Percentiles rank a stretch among this genome's conserved stretches.
These are phyloP conservation scores for Aspergillus fructus DNA, from an alignment of 2,329 filamentous ascomycete species.

Conservation along the genomic window DNA sequence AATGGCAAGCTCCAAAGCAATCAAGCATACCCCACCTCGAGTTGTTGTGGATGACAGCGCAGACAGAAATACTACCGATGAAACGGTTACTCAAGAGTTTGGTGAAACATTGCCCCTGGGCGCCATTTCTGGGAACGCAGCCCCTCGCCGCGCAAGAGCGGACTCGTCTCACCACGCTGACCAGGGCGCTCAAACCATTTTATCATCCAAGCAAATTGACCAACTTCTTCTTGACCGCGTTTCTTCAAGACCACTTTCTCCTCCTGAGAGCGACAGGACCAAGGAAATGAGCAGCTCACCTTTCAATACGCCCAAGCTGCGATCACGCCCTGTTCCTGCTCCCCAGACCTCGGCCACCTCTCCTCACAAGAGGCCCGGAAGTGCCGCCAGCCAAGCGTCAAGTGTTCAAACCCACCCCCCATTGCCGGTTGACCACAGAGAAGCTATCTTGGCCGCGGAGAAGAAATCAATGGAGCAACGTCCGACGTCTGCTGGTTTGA, in stretches of 20 bases:
- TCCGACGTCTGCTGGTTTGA: conserved; percentile 49
- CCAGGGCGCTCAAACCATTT: conserved; percentile 75
- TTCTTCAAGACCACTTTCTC: conserved; percentile 31
- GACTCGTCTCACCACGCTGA: conserved; percentile 56
- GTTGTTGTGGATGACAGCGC: conserved; percentile 66
- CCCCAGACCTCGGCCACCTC: conserved; percentile 33
- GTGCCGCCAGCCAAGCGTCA: conserved; percentile 65
- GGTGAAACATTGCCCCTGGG: conserved; percentile 54
- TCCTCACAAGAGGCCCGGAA: conserved; percentile 62
- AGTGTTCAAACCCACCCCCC: conserved; percentile 62
- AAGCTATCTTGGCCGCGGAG: conserved; percentile 76
- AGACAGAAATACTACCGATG: conserved; percentile 51
- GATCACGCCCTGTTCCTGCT: conserved; percentile 28
- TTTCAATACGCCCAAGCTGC: conserved; percentile 38
- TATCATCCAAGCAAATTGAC: conserved; percentile 82
- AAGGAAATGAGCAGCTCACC: conserved; percentile 33
- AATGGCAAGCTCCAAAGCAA: conserved; percentile 18
- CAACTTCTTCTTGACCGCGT: conserved; percentile 64
- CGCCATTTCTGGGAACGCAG: conserved; percentile 62
- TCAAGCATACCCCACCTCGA: conserved; percentile 39
- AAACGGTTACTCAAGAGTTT: conserved; percentile 27
- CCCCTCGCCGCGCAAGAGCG: conserved; percentile 26
- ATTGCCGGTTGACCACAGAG: conserved; percentile 76
- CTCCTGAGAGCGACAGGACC: conserved; percentile 33
- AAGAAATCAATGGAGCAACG: conserved; percentile 55